phyloP scores from a whole-genome alignment of 306 rosid genomes.

The Vicia sativa region DNA sequence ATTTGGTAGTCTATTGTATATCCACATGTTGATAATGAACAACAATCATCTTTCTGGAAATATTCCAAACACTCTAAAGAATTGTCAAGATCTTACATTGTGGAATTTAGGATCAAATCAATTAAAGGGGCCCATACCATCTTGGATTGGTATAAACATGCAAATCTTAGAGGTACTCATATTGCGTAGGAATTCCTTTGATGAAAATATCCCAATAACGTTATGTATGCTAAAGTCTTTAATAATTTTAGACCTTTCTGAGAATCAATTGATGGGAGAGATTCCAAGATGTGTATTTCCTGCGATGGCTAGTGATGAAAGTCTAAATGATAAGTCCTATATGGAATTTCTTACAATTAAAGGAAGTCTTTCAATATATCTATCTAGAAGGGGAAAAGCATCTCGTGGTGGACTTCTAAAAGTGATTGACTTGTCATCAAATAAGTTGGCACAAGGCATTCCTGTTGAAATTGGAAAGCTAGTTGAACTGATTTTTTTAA shows the following conservation, averaged over 20 bases:
- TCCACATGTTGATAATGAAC: conserved; percentile 4
- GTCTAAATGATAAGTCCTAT: background rate
- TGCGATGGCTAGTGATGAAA: background rate
- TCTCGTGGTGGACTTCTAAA: too few relatives aligned
- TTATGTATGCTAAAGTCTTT: conserved; percentile 32
- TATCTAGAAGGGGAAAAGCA: too few relatives aligned
- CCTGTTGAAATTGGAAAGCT: conserved; percentile 33
- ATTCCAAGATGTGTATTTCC: too few relatives aligned
- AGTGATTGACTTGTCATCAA: conserved; percentile 42
- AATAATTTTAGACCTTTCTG: conserved; percentile 13
- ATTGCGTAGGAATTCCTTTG: background rate
- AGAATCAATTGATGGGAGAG: too few relatives aligned
- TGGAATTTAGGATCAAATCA: conserved; percentile 19
- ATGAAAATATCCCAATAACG: conserved; percentile 22
- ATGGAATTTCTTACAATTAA: background rate
- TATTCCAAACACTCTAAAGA: background rate
- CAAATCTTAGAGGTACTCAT: background rate
- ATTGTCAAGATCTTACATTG: background rate
- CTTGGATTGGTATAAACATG: conserved; percentile 36
- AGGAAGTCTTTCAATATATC: background rate
- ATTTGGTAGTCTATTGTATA: conserved; percentile 3
- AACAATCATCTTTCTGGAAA: too few relatives aligned
- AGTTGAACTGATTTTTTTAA: background rate
- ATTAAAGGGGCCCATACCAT: conserved; percentile 31
- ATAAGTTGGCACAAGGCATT: conserved; percentile 31